These are phyloP conservation scores for Wickerhamiella pararugosa DNA, from an alignment of 1,139 yeast species.

Conservation along the genomic window DNA sequence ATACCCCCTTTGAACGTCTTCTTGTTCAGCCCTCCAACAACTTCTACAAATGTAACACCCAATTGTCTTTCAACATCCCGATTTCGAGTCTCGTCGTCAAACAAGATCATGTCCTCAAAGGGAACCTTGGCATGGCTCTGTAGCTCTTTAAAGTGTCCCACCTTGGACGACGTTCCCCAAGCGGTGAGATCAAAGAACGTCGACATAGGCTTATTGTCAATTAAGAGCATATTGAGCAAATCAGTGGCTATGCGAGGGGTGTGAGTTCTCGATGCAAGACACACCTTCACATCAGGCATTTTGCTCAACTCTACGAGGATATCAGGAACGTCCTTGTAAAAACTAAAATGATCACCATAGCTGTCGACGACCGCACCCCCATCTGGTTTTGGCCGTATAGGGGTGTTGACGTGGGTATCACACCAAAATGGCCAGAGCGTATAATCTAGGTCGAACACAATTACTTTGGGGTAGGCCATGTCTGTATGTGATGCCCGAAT, in stretches of 20 bases:
- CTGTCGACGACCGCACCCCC: constrained; percentile 29
- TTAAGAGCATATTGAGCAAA: constrained; percentile 34
- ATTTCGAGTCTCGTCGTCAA: constrained; percentile 56
- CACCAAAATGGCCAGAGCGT: constrained; percentile 67
- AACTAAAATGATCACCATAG: constrained; percentile 34
- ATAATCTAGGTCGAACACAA: constrained; percentile 63
- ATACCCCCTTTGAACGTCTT: constrained; percentile 33
- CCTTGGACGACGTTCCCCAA: constrained; percentile 58
- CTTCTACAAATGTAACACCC: constrained; percentile 46
- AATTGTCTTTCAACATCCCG: constrained; percentile 42
- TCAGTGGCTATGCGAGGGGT: constrained; percentile 48
- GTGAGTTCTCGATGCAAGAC: constrained; percentile 56
- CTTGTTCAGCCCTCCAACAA: constrained; percentile 38
- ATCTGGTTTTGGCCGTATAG: constrained; percentile 25
- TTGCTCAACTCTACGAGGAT: constrained; percentile 34
- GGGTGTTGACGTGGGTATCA: constrained; percentile 54
- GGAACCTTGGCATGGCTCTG: constrained; percentile 35
- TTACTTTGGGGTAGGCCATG: constrained; percentile 36
- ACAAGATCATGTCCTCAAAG: constrained; percentile 41
- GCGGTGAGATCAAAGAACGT: constrained; percentile 38
- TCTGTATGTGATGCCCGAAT: background rate
- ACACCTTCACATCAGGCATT: constrained; percentile 30
- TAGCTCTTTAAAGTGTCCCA: constrained; percentile 37
- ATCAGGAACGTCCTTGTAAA: constrained; percentile 46
- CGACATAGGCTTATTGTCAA: constrained; percentile 35